A percentile compares a stretch with the other conserved stretches of the same genome.
phyloP scores from a whole-genome alignment of 805 yeast genomes.

The Citeromyces nyonsensis region DNA sequence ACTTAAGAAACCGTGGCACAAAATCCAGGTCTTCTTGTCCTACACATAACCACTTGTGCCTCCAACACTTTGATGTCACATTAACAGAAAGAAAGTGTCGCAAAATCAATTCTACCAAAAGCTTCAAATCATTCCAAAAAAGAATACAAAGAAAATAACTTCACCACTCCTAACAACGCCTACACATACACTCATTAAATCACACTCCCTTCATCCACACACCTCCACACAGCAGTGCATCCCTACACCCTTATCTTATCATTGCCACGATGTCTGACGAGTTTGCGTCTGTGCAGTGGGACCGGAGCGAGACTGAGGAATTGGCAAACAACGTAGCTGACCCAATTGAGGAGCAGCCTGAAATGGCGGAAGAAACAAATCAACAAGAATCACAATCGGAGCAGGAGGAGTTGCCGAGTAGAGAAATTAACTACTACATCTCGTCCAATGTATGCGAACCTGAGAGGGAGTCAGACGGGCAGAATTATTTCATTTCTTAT shows the following conservation, averaged over 20 bases:
- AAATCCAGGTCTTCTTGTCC: no score
- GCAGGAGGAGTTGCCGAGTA: constrained; percentile 1
- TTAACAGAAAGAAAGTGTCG: no score
- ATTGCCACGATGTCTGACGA: constrained; percentile 15
- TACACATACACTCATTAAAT: no score
- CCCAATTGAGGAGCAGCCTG: constrained; percentile 11
- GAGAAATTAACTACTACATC: neutral
- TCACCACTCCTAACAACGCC: no score
- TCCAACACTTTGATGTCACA: no score
- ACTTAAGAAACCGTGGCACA: no score
- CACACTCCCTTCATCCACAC: no score
- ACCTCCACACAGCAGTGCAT: no score
- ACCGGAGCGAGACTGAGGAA: constrained; percentile 17
- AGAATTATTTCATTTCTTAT: constrained; percentile 66
- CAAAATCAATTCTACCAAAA: no score
- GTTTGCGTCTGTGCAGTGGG: constrained; percentile 33
- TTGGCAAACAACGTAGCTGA: constrained; percentile 5
- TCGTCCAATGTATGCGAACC: constrained; percentile 37
- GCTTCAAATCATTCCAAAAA: no score
- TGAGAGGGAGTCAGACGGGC: constrained; percentile 55
- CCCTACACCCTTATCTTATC: neutral
- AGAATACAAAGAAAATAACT: no score
- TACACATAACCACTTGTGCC: no score
- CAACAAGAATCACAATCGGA: constrained; percentile 1
- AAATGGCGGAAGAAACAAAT: constrained; percentile 14